phyloP scores from a whole-genome alignment of 2,329 filamentous ascomycete species.

The Scedosporium aurantiacum region DNA sequence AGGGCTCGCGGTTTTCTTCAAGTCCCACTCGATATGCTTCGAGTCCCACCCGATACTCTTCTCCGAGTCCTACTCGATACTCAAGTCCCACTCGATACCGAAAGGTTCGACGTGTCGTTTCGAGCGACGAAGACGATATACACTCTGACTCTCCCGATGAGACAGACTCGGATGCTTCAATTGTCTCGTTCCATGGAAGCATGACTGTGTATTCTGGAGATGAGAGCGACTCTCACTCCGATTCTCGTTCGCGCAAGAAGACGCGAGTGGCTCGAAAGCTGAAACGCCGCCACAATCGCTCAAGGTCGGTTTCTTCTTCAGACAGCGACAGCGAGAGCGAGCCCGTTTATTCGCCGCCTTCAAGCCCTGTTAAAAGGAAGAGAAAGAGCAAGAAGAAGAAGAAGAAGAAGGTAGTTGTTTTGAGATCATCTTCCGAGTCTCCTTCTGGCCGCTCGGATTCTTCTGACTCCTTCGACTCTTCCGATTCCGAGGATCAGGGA shows the following conservation, averaged over 20 bases:
- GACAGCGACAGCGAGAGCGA: neutral
- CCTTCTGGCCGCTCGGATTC: too few relatives aligned
- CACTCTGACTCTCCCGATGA: constrained; percentile 13
- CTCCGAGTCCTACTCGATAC: too few relatives aligned
- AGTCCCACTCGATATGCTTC: too few relatives aligned
- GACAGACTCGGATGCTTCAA: constrained; percentile 10
- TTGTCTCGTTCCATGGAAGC: neutral
- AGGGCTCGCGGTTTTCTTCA: constrained; percentile 11
- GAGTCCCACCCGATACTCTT: constrained; percentile 10
- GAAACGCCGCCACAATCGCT: neutral
- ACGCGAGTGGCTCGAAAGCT: neutral
- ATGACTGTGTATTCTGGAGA: neutral
- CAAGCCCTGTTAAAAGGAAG: neutral
- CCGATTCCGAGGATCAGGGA: too few relatives aligned
- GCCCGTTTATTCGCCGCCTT: neutral
- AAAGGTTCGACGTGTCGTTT: too few relatives aligned
- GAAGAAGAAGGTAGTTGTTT: too few relatives aligned
- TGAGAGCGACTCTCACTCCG: neutral
- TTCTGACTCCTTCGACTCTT: too few relatives aligned
- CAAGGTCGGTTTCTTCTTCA: neutral
- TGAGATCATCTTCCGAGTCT: too few relatives aligned
- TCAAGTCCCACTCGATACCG: neutral
- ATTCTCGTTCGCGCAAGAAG: neutral
- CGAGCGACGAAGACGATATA: constrained; percentile 1
- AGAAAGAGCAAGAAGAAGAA: too few relatives aligned